phyloP scores from a whole-genome alignment of 352 stramenopile species.

The Pseudoperonospora humuli region DNA sequence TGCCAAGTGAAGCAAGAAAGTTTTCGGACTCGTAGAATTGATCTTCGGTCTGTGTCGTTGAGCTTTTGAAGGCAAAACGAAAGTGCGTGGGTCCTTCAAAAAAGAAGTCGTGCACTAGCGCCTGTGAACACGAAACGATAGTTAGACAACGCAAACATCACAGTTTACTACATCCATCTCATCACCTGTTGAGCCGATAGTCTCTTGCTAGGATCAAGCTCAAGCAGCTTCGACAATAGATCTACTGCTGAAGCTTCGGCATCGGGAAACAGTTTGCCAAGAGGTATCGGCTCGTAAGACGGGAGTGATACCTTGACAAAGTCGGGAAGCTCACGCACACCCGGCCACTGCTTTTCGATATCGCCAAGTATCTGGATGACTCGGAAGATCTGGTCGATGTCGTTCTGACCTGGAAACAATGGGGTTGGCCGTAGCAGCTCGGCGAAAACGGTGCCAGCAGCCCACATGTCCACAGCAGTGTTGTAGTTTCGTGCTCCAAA shows the following conservation, averaged over 20 bases:
- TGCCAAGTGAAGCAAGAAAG: conserved; percentile 28
- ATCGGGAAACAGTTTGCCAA: conserved; percentile 48
- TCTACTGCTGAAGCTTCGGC: conserved; percentile 33
- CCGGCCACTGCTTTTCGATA: conserved; percentile 46
- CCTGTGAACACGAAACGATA: no score
- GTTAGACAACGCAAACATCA: not conserved
- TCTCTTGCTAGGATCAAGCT: conserved; percentile 19
- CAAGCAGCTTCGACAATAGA: conserved; percentile 35
- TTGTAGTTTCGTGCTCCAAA: conserved; percentile 64
- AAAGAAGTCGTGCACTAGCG: conserved; percentile 40
- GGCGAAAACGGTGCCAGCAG: conserved; percentile 52
- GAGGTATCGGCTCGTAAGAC: conserved; percentile 33
- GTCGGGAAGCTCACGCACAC: conserved; percentile 44
- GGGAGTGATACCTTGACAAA: conserved; percentile 68
- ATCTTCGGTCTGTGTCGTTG: no score
- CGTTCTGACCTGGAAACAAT: conserved; percentile 71
- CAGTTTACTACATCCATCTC: not conserved
- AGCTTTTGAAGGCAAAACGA: conserved; percentile 11
- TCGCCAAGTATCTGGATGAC: conserved; percentile 61
- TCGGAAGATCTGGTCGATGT: conserved; percentile 76
- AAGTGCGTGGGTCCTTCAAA: conserved; percentile 23
- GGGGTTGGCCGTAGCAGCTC: conserved; percentile 54
- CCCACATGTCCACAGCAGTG: conserved; percentile 62
- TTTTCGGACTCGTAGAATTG: conserved; percentile 12
- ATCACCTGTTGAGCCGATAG: conserved; percentile 37